Base-by-base conservation (phyloP, 305 asterid species). In the Fraxinus xanthoxyloides region DNA sequence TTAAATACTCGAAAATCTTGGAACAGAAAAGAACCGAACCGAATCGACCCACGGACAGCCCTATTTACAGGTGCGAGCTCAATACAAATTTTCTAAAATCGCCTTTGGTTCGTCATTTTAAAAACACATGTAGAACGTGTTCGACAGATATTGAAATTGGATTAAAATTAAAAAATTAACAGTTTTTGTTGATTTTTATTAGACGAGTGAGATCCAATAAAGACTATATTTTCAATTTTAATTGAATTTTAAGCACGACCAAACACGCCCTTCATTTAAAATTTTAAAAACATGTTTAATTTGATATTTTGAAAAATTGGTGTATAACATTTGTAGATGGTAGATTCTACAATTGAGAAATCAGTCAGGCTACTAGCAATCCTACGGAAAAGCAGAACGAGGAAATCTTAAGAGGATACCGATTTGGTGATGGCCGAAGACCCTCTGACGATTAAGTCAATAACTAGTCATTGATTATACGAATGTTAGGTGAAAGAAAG, bases 31-130 rank as follows among this genome's bases (percentile, higher is more conserved):
- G n/a, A n/a, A n/a, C n/a, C n/a, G n/a, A n/a, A n/a, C n/a, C n/a
- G n/a, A n/a, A n/a, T n/a, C n/a, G n/a, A n/a, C n/a, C n/a, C n/a
- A n/a, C n/a, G n/a, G n/a, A n/a, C n/a, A n/a, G n/a, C n/a, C n/a
- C n/a, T n/a, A n/a, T 70, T 70, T 70, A 30, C 75, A 31, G 43
- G 75, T 17, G 43, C 43, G 75, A 70, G 40, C 75, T 70, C 67
- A 56, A 19, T 19, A 2, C 13, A 0, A 28, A 6, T 56, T 13
- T 46, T 46, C 56, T 46, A 46, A 46, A 46, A 46, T 13, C 6
- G n/a, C n/a, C 1, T 46, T 46, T 43, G 54, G n/a, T 43, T 43
- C 9, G 48, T 40, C 48, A 40, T 40, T 43, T 12, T 43, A 43
- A 12, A 40, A 43, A 43, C 17, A 43, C 54, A 4, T n/a, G n/a